Evolutionary conservation across 495 filamentous ascomycete species (phyloP).

Genomic region (Chlorociboria aeruginascens): DNA sequence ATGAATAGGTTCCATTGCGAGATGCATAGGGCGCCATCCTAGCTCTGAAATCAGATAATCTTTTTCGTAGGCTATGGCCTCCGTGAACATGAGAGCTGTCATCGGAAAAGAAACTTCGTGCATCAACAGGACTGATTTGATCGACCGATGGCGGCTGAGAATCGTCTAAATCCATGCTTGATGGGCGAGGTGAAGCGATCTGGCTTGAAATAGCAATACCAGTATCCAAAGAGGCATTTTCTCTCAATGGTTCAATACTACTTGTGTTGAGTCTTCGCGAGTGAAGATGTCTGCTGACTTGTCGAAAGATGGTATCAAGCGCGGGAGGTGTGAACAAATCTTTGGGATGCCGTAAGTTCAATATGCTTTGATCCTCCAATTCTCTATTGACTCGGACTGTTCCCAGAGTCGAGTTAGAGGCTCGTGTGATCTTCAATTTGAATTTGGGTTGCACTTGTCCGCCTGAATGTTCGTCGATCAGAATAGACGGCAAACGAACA

Average conservation of each 20-base stretch:
- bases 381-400: constrained; percentile 13
- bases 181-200: neutral
- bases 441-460: constrained; percentile 19
- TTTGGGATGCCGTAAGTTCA: constrained; percentile 9
- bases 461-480: neutral
- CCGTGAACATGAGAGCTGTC: constrained; percentile 23
- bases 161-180: neutral
- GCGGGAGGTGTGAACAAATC: constrained; percentile 19
- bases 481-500: neutral
- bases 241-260: neutral
- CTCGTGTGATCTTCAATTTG: constrained; percentile 22
- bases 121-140: constrained; percentile 21
- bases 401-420: constrained; percentile 7
- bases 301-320: constrained; percentile 15
- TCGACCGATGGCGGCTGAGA: constrained; percentile 7
- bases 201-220: neutral
- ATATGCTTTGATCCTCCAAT: neutral
- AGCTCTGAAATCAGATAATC: constrained; percentile 19
- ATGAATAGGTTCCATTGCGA: constrained; percentile 8
- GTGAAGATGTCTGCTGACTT: constrained; percentile 21
- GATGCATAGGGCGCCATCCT: constrained; percentile 9
- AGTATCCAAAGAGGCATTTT: neutral
- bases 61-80: constrained; percentile 18
- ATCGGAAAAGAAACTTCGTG: constrained; percentile 29
- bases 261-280: constrained; percentile 22